Percentiles rank a stretch among this genome's conserved stretches.
Evolutionary conservation across 2,329 filamentous ascomycete genomes (phyloP).

Genomic region (Cercospora berteroae): DNA sequence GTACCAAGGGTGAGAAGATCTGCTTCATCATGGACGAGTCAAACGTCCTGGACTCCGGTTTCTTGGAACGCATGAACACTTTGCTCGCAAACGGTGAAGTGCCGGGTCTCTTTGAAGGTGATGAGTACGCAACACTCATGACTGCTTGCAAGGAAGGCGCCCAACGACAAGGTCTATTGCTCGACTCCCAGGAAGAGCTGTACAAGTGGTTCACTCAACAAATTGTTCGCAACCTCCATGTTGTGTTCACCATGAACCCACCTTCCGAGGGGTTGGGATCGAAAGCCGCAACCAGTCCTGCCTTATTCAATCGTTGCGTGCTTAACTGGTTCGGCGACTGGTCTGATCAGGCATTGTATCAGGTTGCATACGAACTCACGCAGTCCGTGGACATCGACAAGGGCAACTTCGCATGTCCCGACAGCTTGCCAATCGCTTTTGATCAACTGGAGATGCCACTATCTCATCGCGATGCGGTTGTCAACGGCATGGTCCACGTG

Average conservation of each 20-base stretch:
- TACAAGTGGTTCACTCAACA: constrained; percentile 99
- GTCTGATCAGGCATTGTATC: constrained; percentile 98
- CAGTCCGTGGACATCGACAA: constrained; percentile 94
- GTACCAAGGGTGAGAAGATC: constrained; percentile 98
- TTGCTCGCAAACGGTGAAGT: constrained; percentile 98
- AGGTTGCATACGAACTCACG: constrained; percentile 92
- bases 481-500: constrained; percentile 99
- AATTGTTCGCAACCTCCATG: constrained; percentile 97
- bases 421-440: constrained; percentile 91
- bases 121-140: constrained; percentile 97
- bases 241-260: constrained; percentile 99
- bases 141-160: constrained; percentile 98
- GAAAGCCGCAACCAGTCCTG: constrained; percentile 95
- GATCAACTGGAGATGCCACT: constrained; percentile 79
- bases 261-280: constrained; percentile 91
- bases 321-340: constrained; percentile 99
- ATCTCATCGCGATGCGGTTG: constrained; percentile 83
- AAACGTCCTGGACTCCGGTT: constrained; percentile 96
- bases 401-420: constrained; percentile 77
- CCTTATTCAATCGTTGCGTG: constrained; percentile 98
- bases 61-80: constrained; percentile 99
- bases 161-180: constrained; percentile 87
- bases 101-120: constrained; percentile 96
- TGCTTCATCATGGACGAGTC: constrained; percentile 99
- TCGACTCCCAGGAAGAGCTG: constrained; percentile 98